Evolutionary conservation across 73 alveolate genomes (phyloP), one percentile per base, ranked within the genome.

Genomic region (Paramecium biaurelia): DNA sequence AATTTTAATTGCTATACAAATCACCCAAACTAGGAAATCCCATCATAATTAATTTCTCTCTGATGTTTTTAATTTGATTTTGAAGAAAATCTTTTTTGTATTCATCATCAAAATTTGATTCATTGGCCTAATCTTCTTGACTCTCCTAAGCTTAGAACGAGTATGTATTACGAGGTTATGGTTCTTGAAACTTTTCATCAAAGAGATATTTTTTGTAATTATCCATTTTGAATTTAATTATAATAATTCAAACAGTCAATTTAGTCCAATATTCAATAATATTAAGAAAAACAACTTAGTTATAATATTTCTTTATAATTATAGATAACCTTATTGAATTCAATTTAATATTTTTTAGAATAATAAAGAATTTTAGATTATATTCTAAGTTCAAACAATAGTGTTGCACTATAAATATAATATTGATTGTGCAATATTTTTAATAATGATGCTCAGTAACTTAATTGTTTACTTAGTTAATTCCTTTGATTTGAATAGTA

Each of bases 11-110:
- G 28, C 90, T 79, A 23, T 21, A 79, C 24, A 79, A 79, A 79
- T 79, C 90, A 8, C 90, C 90, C 1, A 79, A 20, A 30, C 26
- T 35, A 20, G 90, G 90, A 43, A 43, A 79, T 14, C 90, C 90
- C 74, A 79, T 79, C 90, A 79, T 79, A 4, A 47, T 34, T 8
- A 79, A 24, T 42, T 79, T 79, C n/a, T 79, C 90, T 14, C 24
- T 79, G 0, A 79, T 10, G n/a, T 24, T 45, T 79, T 47, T 79
- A 7, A 79, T 30, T 79, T 79, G 32, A 8, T 38, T 47, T 47
- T 79, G 24, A 14, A 79, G 24, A 42, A 24, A 45, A 79, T 41
- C 70, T 79, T 23, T 79, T 15, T 41, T 79, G 5, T 41, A 79
- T 18, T 79, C 90, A 45, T 43, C 90, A 43, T 79, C 90, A 79